These are phyloP conservation scores for Cicer yamashitae DNA, from an alignment of 306 rosid genomes.

Conservation along the genomic window DNA sequence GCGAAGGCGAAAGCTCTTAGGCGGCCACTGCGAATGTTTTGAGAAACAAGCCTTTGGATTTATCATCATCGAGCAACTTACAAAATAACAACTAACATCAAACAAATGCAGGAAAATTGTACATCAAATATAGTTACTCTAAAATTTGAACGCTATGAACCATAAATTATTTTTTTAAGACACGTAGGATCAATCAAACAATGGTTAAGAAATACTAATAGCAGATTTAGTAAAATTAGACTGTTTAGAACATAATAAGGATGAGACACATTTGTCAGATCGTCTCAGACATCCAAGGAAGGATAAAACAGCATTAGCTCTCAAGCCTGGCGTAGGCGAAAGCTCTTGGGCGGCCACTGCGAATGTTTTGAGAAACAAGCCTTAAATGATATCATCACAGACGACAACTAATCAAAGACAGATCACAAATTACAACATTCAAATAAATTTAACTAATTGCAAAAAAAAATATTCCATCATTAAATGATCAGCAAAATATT, in stretches of 20 bases:
- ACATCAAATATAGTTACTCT: no score
- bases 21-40: slow-evolving; percentile 61
- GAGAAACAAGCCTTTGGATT: slow-evolving; percentile 52
- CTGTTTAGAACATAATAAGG: no score
- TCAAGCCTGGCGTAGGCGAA: slow-evolving; percentile 58
- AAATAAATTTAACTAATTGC: accelerated
- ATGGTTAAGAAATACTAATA: no score
- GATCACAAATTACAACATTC: no score
- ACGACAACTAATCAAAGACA: not conserved
- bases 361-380: slow-evolving; percentile 61
- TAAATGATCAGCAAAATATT: slow-evolving; percentile 52
- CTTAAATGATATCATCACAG: slow-evolving; percentile 57
- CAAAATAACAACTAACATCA: no score
- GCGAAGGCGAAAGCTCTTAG: slow-evolving; percentile 53
- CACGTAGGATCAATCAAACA: no score
- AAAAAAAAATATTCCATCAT: slow-evolving; percentile 39
- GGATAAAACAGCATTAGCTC: slow-evolving; percentile 51
- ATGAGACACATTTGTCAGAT: no score
- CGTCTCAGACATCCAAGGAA: slow-evolving; percentile 60
- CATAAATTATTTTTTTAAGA: no score
- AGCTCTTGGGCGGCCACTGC: slow-evolving; percentile 58
- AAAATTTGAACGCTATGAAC: no score
- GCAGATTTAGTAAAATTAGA: no score
- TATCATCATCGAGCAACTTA: slow-evolving; percentile 36
- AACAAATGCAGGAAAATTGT: no score